Conservation (phyloP, 2,329 filamentous ascomycete species). For the Hypoxylon sp. region DNA sequence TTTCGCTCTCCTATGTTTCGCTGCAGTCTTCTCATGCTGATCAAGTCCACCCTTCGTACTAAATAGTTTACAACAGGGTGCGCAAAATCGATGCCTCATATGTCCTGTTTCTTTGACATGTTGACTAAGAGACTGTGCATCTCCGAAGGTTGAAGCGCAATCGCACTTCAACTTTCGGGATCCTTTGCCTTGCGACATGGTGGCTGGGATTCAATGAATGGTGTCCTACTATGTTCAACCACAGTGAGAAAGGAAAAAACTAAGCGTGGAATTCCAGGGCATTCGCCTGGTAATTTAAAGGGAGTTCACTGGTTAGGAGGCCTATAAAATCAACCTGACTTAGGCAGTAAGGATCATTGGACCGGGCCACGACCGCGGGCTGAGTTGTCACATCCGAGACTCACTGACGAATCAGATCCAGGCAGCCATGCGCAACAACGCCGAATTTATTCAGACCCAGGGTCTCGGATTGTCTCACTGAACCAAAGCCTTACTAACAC, state of each 20-base stretch:
- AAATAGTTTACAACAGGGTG: constrained; percentile 26
- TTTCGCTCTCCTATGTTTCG: constrained; percentile 24
- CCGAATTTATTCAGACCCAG: not conserved
- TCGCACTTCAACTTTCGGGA: constrained; percentile 27
- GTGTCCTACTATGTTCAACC: not conserved
- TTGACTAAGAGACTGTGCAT: not conserved
- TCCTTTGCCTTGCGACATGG: constrained; percentile 24
- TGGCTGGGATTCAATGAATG: not conserved
- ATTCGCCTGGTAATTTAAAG: constrained; percentile 3
- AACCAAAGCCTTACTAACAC: constrained; percentile 8
- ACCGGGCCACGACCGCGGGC: constrained; percentile 3
- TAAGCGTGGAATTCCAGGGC: not conserved
- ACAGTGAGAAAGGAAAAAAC: not conserved
- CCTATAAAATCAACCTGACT: constrained; percentile 29
- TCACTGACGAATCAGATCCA: constrained; percentile 8
- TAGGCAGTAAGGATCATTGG: constrained; percentile 10
- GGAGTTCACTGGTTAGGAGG: constrained; percentile 13
- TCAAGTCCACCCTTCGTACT: not conserved
- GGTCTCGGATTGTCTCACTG: not conserved
- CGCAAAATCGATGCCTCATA: constrained; percentile 34
- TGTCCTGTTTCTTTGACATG: constrained; percentile 40
- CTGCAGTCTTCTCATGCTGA: constrained; percentile 24
- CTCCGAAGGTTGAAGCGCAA: constrained; percentile 28
- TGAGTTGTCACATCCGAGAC: constrained; percentile 25
- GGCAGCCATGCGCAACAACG: not conserved